Base-by-base conservation (phyloP, 495 filamentous ascomycete species). In the Hypoxylon crocopeplum region DNA sequence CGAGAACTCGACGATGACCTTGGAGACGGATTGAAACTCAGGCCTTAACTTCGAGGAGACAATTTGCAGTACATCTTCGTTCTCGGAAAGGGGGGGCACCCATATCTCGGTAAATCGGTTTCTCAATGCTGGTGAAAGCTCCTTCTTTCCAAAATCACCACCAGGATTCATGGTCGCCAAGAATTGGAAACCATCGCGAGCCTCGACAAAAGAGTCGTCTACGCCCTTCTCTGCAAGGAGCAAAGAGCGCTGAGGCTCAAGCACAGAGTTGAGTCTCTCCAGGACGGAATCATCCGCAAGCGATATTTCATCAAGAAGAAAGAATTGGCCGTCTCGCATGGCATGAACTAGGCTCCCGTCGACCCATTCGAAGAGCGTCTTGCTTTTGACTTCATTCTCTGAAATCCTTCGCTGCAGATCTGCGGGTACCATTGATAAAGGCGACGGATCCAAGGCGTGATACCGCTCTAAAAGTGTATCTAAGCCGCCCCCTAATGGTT, bases 41-140 rank as follows among this genome's bases (percentile, higher is more conserved):
- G 69, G 63, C 8, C 71, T 64, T 5, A 98, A 76, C 69, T 94
- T 97, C 25, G 85, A 85, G 24, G 80, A 75, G 7, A 97, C 86
- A 47, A 99, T 97, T 37, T 94, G 88, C 25, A 92, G 73, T 20
- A 97, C 86, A 67, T 99, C 95, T 21, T 92, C 86, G 29, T 81
- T 79, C 34, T 94, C 90, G 0, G 89, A 89, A 37, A 89, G 75
- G 2, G 92, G 79, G 2, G 94, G 92, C 0, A 97, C 95, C 95
- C 95, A 99, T 16, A 99, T 96, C 69, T 99, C 95, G 0, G 95
- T 99, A 75, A 99, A 97, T 33, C 95, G 88, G 69, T 99, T 98
- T 19, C 95, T 84, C 47, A 99, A 78, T 19, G 95, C 95, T 4
- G 93, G 93, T 2, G 95, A 98, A 38, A 99, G 85, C 71, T 99